Conservation (phyloP, 306 rosid genomes). For the Argentina anserina region DNA sequence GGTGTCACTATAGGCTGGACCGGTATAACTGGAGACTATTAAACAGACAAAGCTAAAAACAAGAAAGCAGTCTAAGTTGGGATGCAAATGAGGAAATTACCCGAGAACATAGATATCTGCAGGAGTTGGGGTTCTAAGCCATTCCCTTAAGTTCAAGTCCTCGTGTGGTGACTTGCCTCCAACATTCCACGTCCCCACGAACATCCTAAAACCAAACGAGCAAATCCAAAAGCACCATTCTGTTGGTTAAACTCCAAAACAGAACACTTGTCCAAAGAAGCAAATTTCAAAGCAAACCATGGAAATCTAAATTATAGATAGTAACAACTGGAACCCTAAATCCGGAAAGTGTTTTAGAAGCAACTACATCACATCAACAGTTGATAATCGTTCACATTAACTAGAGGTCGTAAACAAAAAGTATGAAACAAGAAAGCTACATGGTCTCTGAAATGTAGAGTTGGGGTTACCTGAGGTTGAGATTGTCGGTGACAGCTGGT, state of each 20-base stretch:
- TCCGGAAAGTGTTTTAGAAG: too few relatives aligned
- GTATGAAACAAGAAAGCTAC: not conserved
- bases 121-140: constrained; percentile 62
- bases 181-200: constrained; percentile 96
- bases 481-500: constrained; percentile 17
- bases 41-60: not conserved
- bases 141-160: constrained; percentile 54
- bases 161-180: constrained; percentile 85
- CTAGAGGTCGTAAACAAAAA: not conserved
- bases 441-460: not conserved
- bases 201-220: constrained; percentile 44
- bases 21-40: not conserved
- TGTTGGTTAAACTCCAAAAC: not conserved
- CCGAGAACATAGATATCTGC: constrained; percentile 78
- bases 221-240: not conserved
- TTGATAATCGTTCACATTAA: not conserved
- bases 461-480: constrained; percentile 43
- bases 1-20: not conserved
- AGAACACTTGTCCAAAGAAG: not conserved
- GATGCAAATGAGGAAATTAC: constrained; percentile 29
- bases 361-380: not conserved
- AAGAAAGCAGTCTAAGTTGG: not conserved
- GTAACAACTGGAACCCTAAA: not conserved
- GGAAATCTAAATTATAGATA: not conserved
- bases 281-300: not conserved